phyloP scores from a whole-genome alignment of 2,329 filamentous ascomycete species.

The Phialemonium atrogriseum region DNA sequence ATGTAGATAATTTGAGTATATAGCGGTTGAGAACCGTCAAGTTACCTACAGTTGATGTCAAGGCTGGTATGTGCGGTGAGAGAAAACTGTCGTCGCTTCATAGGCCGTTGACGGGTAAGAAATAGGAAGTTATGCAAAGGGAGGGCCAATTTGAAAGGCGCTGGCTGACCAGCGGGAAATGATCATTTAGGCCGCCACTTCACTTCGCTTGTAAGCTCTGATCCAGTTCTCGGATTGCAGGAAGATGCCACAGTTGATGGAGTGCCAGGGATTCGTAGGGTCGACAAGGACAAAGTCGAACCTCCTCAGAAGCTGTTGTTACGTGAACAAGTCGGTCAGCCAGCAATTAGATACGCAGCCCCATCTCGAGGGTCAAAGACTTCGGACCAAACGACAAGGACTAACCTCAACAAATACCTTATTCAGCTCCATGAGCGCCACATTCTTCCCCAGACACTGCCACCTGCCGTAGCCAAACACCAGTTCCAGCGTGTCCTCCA shows the following conservation, averaged over 20 bases:
- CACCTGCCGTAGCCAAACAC: slow-evolving; percentile 21
- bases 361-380: neutral
- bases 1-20: no score
- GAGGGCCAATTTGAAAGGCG: no score
- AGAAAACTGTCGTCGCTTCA: no score
- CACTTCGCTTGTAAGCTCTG: slow-evolving; percentile 1
- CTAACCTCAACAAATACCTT: slow-evolving; percentile 20
- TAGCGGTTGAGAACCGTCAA: no score
- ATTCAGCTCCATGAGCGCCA: slow-evolving; percentile 21
- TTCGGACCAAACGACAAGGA: slow-evolving; percentile 1
- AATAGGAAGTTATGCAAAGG: no score
- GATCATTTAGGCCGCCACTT: no score
- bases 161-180: no score
- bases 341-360: no score
- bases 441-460: slow-evolving; percentile 20
- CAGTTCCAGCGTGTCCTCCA: slow-evolving; percentile 16
- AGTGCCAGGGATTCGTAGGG: slow-evolving; percentile 6
- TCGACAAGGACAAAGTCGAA: slow-evolving; percentile 8
- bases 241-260: slow-evolving; percentile 1
- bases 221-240: slow-evolving; percentile 2
- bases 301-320: slow-evolving; percentile 6
- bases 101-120: no score
- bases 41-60: no score
- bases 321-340: neutral
- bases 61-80: no score